Evolutionary conservation across 2,329 filamentous ascomycete species (phyloP).

Genomic region (Fusarium sp.): DNA sequence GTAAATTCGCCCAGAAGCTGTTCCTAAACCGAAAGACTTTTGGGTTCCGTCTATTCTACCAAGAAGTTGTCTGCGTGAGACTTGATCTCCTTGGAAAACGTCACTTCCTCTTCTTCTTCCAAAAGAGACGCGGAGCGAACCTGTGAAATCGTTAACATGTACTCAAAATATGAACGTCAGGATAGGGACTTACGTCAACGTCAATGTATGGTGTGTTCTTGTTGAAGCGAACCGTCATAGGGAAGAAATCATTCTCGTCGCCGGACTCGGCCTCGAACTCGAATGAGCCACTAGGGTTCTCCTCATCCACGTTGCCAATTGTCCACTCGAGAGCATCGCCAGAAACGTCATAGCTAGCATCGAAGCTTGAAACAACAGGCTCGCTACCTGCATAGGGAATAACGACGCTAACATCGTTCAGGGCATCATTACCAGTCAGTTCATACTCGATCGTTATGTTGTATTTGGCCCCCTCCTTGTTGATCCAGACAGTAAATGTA

Average conservation of each 20-base stretch:
- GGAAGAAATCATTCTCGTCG: slow-evolving; percentile 96
- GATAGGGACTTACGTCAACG: slow-evolving; percentile 78
- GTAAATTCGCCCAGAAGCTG: slow-evolving; percentile 23
- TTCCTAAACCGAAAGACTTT: slow-evolving; percentile 31
- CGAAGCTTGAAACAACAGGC: slow-evolving; percentile 89
- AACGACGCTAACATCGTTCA: slow-evolving; percentile 85
- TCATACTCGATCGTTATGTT: slow-evolving; percentile 97
- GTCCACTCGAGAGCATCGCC: slow-evolving; percentile 95
- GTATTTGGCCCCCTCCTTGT: slow-evolving; percentile 83
- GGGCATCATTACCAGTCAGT: slow-evolving; percentile 77
- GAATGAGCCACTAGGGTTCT: slow-evolving; percentile 85
- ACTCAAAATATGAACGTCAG: neutral
- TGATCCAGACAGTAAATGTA: slow-evolving; percentile 97
- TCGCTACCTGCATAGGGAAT: slow-evolving; percentile 89
- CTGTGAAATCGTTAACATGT: slow-evolving; percentile 44
- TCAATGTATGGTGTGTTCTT: slow-evolving; percentile 89
- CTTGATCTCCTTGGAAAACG: slow-evolving; percentile 83
- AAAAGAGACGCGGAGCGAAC: slow-evolving; percentile 74
- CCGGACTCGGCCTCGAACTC: slow-evolving; percentile 92
- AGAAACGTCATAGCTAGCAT: slow-evolving; percentile 91
- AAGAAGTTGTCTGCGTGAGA: slow-evolving; percentile 78
- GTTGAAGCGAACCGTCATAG: slow-evolving; percentile 89
- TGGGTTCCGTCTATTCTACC: slow-evolving; percentile 67
- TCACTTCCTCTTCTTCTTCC: slow-evolving; percentile 79
- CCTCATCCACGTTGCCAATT: slow-evolving; percentile 83